A percentile compares a stretch with the other conserved stretches of the same genome.
Conservation (phyloP, 768 basidiomycete genomes). For the Nidula microcarpa region DNA sequence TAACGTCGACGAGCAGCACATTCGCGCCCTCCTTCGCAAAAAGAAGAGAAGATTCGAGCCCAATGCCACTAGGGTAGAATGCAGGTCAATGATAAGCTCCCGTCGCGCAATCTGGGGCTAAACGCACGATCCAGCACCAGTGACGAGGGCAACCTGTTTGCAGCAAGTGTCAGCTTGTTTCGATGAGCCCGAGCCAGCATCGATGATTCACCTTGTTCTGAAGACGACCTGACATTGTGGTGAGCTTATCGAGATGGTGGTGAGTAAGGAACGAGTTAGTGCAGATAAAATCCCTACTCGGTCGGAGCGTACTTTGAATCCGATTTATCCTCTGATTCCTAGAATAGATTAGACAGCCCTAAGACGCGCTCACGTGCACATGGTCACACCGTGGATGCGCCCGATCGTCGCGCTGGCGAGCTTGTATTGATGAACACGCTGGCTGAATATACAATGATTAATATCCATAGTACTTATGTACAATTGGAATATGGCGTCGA, state of each 20-base stretch:
- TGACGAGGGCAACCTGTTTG: conserved; percentile 70
- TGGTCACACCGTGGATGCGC: too few species aligned
- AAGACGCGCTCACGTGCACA: too few species aligned
- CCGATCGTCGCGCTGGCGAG: too few species aligned
- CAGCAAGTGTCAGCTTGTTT: conserved; percentile 1
- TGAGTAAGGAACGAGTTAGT: conserved; percentile 1
- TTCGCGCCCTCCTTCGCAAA: conserved; percentile 96
- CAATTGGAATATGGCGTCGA: too few species aligned
- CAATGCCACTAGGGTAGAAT: conserved; percentile 74
- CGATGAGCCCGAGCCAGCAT: not conserved
- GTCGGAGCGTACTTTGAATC: too few species aligned
- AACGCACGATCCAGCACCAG: conserved; percentile 85
- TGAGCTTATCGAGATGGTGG: conserved; percentile 2
- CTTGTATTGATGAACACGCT: too few species aligned
- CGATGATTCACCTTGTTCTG: conserved; percentile 50
- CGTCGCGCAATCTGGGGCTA: not conserved
- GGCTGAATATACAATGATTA: too few species aligned
- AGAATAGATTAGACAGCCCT: too few species aligned
- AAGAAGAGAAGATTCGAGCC: conserved; percentile 90
- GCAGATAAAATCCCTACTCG: not conserved
- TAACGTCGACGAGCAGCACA: conserved; percentile 87
- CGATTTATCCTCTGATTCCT: too few species aligned
- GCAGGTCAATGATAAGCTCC: conserved; percentile 12
- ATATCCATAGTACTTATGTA: too few species aligned
- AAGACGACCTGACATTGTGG: conserved; percentile 61